Percentiles rank a stretch among this genome's conserved stretches.
Evolutionary conservation across 306 rosid genomes (phyloP).

Genomic region (Sechiopsis laciniata): DNA sequence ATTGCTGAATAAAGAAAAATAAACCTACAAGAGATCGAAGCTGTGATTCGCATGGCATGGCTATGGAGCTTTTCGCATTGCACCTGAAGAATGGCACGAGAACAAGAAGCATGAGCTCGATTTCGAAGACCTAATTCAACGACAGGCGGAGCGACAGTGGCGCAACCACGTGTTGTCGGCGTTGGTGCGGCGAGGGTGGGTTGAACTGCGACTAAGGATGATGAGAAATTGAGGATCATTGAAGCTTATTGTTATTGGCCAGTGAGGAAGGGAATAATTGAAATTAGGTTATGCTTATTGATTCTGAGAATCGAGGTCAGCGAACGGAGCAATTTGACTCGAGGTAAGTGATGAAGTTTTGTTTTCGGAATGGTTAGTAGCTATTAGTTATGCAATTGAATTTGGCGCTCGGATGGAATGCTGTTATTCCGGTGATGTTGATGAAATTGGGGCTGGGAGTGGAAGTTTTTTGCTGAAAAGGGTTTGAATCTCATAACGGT

Average conservation of each 20-base stretch:
- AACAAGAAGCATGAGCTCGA: neutral
- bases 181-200: neutral
- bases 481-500: neutral
- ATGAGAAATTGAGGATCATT: neutral
- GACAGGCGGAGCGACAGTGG: conserved; percentile 2
- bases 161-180: neutral
- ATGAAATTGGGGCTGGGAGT: neutral
- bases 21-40: neutral
- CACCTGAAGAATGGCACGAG: neutral
- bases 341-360: conserved; percentile 14
- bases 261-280: neutral
- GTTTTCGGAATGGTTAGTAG: neutral
- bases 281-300: conserved; percentile 12
- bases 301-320: neutral
- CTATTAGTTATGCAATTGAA: neutral
- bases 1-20: neutral
- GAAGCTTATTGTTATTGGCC: neutral
- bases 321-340: neutral
- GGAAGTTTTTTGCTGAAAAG: neutral
- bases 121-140: conserved; percentile 11
- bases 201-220: neutral
- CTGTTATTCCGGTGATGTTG: neutral
- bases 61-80: neutral
- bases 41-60: neutral
- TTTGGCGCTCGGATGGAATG: neutral